Evolutionary conservation across 1,139 yeast species (phyloP), one percentile per base, ranked within the genome.

Genomic region (Blastobotrys petasosporus): DNA sequence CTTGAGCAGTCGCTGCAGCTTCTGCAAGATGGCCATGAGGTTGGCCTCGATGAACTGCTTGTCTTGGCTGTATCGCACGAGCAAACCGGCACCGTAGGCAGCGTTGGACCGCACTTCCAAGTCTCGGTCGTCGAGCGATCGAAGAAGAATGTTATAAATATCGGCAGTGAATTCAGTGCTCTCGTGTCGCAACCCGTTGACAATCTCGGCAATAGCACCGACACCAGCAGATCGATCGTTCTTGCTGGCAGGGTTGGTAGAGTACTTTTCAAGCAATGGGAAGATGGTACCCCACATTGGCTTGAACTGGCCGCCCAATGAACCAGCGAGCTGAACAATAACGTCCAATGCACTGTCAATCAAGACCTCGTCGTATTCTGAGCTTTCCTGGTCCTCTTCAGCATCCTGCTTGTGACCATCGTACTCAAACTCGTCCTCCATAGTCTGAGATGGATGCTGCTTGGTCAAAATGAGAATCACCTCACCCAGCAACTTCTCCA

Each of bases 91-190:
- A 73, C 97, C 98, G 63, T 87, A 92, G 13, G 97, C 97, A 47
- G 97, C 94, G 60, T 88, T 86, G 57, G 96, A 92, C 69, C 92
- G 83, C 48, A 88, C 97, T 63, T 88, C 96, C 56, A 85, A 74
- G 25, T 94, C 83, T 59, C 80, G 77, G 66, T 92, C 98, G 54
- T 76, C 74, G 53, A 92, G 74, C 57, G 85, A 81, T 51, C 77
- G 76, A 47, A 77, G 72, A 61, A 92, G 81, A 23, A 82, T 72
- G 62, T 81, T 79, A 59, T 88, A 70, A 59, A 92, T 73, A 56
- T 84, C 86, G 54, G 78, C 77, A 42, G 82, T 70, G 68, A 72
- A 82, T 51, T 85, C 85, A 59, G 86, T 80, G 53, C 77, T 66
- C 35, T 73, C 64, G 15, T 54, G 67, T 63, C 83, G 81, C 73